Evolutionary conservation across 495 filamentous ascomycete genomes (phyloP), one percentile per base, ranked within the genome.

Genomic region (Lentithecium fluviatile): DNA sequence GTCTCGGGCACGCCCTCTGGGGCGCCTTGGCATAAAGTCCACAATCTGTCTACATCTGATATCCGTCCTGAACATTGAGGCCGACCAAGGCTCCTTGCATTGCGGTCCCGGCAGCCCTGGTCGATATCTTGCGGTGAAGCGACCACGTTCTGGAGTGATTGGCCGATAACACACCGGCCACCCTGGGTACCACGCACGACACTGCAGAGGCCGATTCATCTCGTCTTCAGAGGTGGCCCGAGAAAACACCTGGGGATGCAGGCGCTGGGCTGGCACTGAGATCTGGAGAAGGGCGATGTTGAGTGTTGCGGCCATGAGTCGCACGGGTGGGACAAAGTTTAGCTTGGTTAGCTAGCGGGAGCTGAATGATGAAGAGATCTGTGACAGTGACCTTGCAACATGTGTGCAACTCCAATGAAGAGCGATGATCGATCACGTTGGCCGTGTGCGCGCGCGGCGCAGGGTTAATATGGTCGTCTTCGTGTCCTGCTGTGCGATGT

Each of bases 131-230:
- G 60, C 60, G 52, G 52, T 56, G 54, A 64, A 42, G 50, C 23
- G 60, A 40, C 54, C 63, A 66, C 63, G 63, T 66, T 66, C 46
- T 53, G 23, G 58, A 66, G 56, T 56, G 62, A 65, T 65, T 65
- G 62, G 62, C 37, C 47, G 34, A 12, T 23, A 49, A 42, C 12
- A 32, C 10, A 20, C 25, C 32, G 19, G 13, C 23, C 10, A 17
- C 57, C 47, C 57, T 52, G 57, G 2, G 24, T 21, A 15, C 25
- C 20, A 15, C 52, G 47, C 57, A 60, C 38, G 50, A 38, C 45
- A 20, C 57, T 52, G 57, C 57, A 52, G 37, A 45, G 13, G 3
- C 17, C 24, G 20, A 32, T n/a, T 15, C 5, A 43, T 43, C 4
- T 43, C 40, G 15, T 43, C 15, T n/a, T 43, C 40, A n/a, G 40